Evolutionary conservation across 228 moss, liverwort and hornwort genomes (phyloP).

Genomic region (Sphagnum fallax): DNA sequence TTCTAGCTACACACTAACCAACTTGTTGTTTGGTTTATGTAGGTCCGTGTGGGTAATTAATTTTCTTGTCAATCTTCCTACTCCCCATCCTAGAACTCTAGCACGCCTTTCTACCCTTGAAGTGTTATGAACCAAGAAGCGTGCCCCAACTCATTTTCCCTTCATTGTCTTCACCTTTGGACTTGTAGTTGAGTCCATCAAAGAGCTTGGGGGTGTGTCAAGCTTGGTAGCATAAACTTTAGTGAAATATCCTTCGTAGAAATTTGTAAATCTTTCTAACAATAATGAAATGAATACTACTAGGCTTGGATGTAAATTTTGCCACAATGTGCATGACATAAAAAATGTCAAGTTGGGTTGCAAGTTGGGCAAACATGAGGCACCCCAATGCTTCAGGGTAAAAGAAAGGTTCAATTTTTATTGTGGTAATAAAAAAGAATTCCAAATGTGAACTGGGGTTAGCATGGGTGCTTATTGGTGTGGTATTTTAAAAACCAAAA

Average conservation of each 20-base stretch:
- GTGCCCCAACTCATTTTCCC: no score
- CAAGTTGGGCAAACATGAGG: background rate
- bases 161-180: no score
- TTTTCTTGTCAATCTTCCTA: no score
- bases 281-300: background rate
- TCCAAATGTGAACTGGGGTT: background rate
- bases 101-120: no score
- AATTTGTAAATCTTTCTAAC: background rate
- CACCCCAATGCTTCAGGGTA: background rate
- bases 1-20: no score
- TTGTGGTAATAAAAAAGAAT: background rate
- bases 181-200: no score
- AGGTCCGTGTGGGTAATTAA: no score
- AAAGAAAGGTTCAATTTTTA: background rate
- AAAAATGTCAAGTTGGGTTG: background rate
- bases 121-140: no score
- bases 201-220: no score
- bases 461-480: background rate
- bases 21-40: no score
- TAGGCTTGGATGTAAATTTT: background rate
- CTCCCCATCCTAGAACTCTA: no score
- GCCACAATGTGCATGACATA: background rate
- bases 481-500: background rate
- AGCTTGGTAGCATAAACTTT: background rate
- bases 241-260: background rate